Base-by-base conservation (phyloP, 495 filamentous ascomycete species). In the Neurospora tetraspora region DNA sequence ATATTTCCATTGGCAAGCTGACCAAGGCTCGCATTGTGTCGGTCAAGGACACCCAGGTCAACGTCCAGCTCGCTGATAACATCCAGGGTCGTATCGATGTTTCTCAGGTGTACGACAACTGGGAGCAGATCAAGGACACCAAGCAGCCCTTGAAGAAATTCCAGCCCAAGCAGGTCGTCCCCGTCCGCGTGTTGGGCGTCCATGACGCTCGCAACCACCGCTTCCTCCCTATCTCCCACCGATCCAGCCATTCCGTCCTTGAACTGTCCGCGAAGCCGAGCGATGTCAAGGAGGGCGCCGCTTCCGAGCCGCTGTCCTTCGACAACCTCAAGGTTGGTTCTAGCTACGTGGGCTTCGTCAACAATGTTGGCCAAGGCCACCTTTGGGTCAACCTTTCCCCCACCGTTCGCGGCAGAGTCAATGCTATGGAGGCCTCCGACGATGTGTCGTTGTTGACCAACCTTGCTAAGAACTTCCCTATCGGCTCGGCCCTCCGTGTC, bases 331-430 rank as follows among this genome's bases (percentile, higher is more conserved):
- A 89, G 74, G 83, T 85, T 61, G 94, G 91, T 40, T 90, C 90
- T 12, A 87, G 82, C 0, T 90, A 89, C 82, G 82, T 94, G 69
- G 94, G 89, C 4, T 98, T 94, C 78, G 87, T 99, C 78, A 99
- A 98, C 83, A 97, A 97, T 74, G 81, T 94, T 70, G 85, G 88
- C 16, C 86, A 91, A 40, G 88, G 91, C 70, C 92, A 88, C 74
- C 83, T 96, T 27, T 98, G 94, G 95, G 89, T 95, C 68, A 97
- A 92, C 77, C 80, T 98, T 36, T 92, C 94, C 5, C 94, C 96
- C n/a, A 94, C 91, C 74, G 90, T 99, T 37, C 90, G 94, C 18
- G 96, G 96, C 72, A 86, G 94, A 69, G 88, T 99, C 68, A 88
- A 87, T 45, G 85, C 89, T 69, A 88, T 96, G 78, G 93, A 98